These are phyloP conservation scores for Retiboletus fuscus DNA, from an alignment of 1,284 basidiomycete species.

Conservation along the genomic window DNA sequence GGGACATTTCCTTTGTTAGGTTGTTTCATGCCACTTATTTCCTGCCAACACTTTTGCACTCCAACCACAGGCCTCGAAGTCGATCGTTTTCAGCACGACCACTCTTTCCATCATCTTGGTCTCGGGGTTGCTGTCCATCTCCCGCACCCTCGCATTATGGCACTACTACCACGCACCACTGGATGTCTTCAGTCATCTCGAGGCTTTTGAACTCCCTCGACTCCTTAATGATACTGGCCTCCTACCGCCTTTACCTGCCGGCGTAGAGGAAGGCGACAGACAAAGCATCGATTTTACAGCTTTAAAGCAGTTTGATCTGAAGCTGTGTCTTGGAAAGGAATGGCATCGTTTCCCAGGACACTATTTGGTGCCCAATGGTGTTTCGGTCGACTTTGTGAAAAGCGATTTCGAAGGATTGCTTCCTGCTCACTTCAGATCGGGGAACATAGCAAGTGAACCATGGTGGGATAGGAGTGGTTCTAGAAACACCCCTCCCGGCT, in stretches of 20 bases:
- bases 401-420: slow-evolving; percentile 91
- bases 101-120: slow-evolving; percentile 78
- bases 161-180: slow-evolving; percentile 94
- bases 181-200: slow-evolving; percentile 77
- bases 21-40: slow-evolving; percentile 23
- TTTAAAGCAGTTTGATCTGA: slow-evolving; percentile 78
- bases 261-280: slow-evolving; percentile 60
- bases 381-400: slow-evolving; percentile 89
- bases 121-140: slow-evolving; percentile 77
- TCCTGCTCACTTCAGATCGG: slow-evolving; percentile 79
- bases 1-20: slow-evolving; percentile 42
- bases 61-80: slow-evolving; percentile 74
- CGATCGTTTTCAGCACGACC: slow-evolving; percentile 80
- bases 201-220: slow-evolving; percentile 83
- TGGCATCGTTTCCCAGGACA: slow-evolving; percentile 96
- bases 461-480: slow-evolving; percentile 79
- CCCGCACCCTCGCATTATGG: slow-evolving; percentile 85
- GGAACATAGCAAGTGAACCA: slow-evolving; percentile 49
- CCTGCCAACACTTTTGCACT: slow-evolving; percentile 6
- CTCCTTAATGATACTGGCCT: slow-evolving; percentile 81
- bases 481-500: slow-evolving; percentile 67
- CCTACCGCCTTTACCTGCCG: slow-evolving; percentile 60
- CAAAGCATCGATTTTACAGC: slow-evolving; percentile 78
- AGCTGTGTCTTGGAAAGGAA: slow-evolving; percentile 93
- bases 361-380: slow-evolving; percentile 87